Base-by-base conservation (phyloP, 2,329 filamentous ascomycete genomes). In the Paracoccidioides brasiliensis region DNA sequence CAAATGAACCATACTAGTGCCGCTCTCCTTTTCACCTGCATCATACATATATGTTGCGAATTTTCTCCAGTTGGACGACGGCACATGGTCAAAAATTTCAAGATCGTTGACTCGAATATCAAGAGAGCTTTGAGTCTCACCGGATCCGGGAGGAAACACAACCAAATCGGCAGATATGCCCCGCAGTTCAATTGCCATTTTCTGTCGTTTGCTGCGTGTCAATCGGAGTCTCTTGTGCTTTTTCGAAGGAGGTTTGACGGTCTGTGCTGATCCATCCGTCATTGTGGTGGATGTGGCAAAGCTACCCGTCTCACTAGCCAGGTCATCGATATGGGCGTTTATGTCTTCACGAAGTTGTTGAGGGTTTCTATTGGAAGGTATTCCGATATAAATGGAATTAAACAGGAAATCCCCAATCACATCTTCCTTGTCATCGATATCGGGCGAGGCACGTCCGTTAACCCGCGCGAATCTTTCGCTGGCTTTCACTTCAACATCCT, bases 321-420 rank as follows among this genome's bases (percentile, higher is more conserved):
- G 80, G 64, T 97, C 91, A 61, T 95, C 88, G 50, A 97, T 80
- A 40, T 91, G 83, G 56, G 86, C 83, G 65, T 96, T 95, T 70
- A 98, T 95, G 42, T 86, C 87, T 48, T 82, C 81, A 3, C 88
- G 78, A 8, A 97, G 78, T 35, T 95, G 88, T 54, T 81, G 81
- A 4, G 90, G 89, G 63, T 97, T 91, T 56, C 85, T 82, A 62
- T 90, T 93, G 9, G 87, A 80, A 0, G 91, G 87, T 15, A 98
- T 87, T 12, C 88, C 90, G 63, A 98, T 96, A 73, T 96, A 98
- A 55, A 98, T 95, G 0, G 93, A 98, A 68, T 98, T 97, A 78
- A 98, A 98, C 14, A 98, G 77, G 63, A 94, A 95, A 67, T 98
- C 94, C 5, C 89, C 90, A 69, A 97, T 94, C 5, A 86, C 87